Evolutionary conservation across 306 rosid species (phyloP).

Genomic region (Hylodesmum podocarpum): DNA sequence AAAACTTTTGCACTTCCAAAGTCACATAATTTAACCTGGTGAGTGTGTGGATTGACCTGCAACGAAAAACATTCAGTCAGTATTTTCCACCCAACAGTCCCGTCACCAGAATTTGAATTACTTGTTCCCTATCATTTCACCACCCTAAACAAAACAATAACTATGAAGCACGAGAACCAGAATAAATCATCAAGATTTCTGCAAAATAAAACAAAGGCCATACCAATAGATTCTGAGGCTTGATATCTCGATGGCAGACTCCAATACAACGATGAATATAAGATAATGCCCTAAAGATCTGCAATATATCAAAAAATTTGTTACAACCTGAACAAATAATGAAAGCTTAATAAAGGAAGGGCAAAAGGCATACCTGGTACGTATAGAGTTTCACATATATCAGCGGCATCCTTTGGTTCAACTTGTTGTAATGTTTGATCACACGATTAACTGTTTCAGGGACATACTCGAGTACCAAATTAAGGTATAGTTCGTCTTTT

Average conservation of each 20-base stretch:
- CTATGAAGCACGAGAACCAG: slow-evolving; percentile 3
- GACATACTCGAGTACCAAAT: slow-evolving; percentile 93
- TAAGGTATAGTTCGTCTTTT: slow-evolving; percentile 94
- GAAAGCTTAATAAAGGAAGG: not conserved
- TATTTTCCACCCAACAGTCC: slow-evolving; percentile 3
- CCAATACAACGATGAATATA: slow-evolving; percentile 95
- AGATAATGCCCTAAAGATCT: slow-evolving; percentile 92
- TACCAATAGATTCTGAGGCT: slow-evolving; percentile 97
- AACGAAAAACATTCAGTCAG: slow-evolving; percentile 2
- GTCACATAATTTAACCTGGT: slow-evolving; percentile 94
- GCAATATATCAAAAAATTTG: slow-evolving; percentile 32
- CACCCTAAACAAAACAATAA: slow-evolving; percentile 4
- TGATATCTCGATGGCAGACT: slow-evolving; percentile 95
- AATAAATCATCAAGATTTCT: not conserved
- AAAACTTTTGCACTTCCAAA: slow-evolving; percentile 98
- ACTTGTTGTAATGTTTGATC: slow-evolving; percentile 95
- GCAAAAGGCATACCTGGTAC: slow-evolving; percentile 63
- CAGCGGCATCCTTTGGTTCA: slow-evolving; percentile 92
- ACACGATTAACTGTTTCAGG: slow-evolving; percentile 98
- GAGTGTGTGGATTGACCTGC: slow-evolving; percentile 98
- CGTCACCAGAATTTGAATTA: slow-evolving; percentile 3
- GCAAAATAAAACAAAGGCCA: slow-evolving; percentile 7
- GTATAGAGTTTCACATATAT: slow-evolving; percentile 88
- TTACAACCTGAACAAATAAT: slow-evolving; percentile 18
- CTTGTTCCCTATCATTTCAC: not conserved